phyloP scores from a whole-genome alignment of 495 filamentous ascomycete species.

The Penicillium desertorum region DNA sequence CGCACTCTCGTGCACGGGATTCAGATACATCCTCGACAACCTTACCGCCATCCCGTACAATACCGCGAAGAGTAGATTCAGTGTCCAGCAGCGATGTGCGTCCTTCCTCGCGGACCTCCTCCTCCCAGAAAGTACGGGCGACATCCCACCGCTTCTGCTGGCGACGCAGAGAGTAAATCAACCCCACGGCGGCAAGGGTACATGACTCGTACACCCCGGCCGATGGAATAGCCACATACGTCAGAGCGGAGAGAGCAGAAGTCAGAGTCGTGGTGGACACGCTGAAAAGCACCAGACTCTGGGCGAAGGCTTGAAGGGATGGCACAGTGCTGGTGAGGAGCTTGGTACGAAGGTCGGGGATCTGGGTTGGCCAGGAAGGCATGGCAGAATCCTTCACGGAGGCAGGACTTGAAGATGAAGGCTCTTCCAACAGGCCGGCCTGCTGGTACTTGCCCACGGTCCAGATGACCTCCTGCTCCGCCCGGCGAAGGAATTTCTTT shows the following conservation, averaged over 20 bases:
- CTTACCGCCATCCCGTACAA: slow-evolving; percentile 53
- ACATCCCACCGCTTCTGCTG: slow-evolving; percentile 80
- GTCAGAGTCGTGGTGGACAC: slow-evolving; percentile 62
- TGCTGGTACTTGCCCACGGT: slow-evolving; percentile 78
- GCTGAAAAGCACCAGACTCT: slow-evolving; percentile 74
- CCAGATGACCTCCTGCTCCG: slow-evolving; percentile 75
- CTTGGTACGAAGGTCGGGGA: slow-evolving; percentile 45
- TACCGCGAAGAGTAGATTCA: slow-evolving; percentile 61
- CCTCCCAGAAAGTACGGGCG: slow-evolving; percentile 69
- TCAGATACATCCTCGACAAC: slow-evolving; percentile 36
- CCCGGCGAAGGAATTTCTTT: slow-evolving; percentile 66
- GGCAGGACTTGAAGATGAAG: slow-evolving; percentile 12
- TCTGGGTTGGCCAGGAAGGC: slow-evolving; percentile 48
- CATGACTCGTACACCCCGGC: slow-evolving; percentile 70
- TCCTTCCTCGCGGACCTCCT: slow-evolving; percentile 76
- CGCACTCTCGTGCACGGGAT: slow-evolving; percentile 48
- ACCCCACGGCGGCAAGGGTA: slow-evolving; percentile 74
- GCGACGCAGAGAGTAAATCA: slow-evolving; percentile 68
- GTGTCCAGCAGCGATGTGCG: slow-evolving; percentile 66
- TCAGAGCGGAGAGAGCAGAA: slow-evolving; percentile 62
- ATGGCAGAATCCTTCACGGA: slow-evolving; percentile 14
- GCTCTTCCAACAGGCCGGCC: slow-evolving; percentile 52
- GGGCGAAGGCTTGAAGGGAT: slow-evolving; percentile 74
- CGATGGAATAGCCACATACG: slow-evolving; percentile 61
- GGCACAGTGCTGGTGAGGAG: slow-evolving; percentile 67